phyloP scores from a whole-genome alignment of 371 early-diverging fungal genomes.

The Apophysomyces sp. region DNA sequence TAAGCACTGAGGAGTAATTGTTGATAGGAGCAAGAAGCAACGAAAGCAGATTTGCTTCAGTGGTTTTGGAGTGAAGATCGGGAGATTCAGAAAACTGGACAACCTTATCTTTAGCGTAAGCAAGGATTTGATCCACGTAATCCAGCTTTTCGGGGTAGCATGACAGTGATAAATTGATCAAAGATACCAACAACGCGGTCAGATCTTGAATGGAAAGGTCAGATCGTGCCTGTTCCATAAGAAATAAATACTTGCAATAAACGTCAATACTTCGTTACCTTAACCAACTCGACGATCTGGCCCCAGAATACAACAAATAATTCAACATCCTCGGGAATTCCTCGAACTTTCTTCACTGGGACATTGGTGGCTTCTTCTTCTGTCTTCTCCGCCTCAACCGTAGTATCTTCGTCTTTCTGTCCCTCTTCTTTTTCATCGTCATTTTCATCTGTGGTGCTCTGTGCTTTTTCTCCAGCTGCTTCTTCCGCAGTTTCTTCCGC shows the following conservation, averaged over 20 bases:
- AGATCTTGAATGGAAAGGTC: slow-evolving; percentile 91
- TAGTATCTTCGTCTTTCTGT: too few relatives aligned
- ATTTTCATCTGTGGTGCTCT: slow-evolving; percentile 13
- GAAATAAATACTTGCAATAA: neutral
- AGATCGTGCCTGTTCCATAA: slow-evolving; percentile 56
- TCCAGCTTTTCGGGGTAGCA: slow-evolving; percentile 88
- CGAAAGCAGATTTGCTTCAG: slow-evolving; percentile 60
- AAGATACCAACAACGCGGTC: slow-evolving; percentile 81
- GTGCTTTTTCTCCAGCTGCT: slow-evolving; percentile 11
- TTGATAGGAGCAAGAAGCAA: slow-evolving; percentile 74
- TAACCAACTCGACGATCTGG: slow-evolving; percentile 87
- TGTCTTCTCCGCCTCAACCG: too few relatives aligned
- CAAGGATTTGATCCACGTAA: slow-evolving; percentile 86
- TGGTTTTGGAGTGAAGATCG: slow-evolving; percentile 60
- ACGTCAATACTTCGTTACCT: slow-evolving; percentile 43
- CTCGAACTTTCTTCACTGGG: slow-evolving; percentile 47
- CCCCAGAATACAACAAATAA: slow-evolving; percentile 96
- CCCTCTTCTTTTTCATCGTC: slow-evolving; percentile 26
- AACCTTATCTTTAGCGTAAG: slow-evolving; percentile 73
- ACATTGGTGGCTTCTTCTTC: slow-evolving; percentile 7
- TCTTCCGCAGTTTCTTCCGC: slow-evolving; percentile 8
- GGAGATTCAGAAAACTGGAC: slow-evolving; percentile 50
- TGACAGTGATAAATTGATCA: slow-evolving; percentile 86
- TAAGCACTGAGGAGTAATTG: slow-evolving; percentile 67
- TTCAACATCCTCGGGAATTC: slow-evolving; percentile 82